Conservation (phyloP, 106 monocot species). For the Triglochin maritima region DNA sequence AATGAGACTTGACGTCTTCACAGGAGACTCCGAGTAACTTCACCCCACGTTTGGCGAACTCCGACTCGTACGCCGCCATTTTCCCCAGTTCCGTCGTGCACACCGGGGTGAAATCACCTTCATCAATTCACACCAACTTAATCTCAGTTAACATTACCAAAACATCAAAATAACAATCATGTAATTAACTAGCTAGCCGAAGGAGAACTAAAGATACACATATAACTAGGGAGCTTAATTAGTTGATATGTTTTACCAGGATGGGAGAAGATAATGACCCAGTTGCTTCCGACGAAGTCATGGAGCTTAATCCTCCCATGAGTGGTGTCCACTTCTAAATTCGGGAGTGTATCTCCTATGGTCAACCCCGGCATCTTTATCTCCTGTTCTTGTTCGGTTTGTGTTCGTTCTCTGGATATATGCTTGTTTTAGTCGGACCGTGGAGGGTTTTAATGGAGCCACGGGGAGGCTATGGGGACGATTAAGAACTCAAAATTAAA, state of each 20-base stretch:
- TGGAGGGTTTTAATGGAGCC: not conserved
- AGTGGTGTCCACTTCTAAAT: conserved; percentile 62
- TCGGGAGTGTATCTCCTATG: conserved; percentile 56
- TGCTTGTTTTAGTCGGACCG: not conserved
- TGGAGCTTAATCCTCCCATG: conserved; percentile 61
- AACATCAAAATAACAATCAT: not conserved
- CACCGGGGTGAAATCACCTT: conserved; percentile 78
- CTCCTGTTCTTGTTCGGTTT: not conserved
- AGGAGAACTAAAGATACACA: too few species aligned
- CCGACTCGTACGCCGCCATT: conserved; percentile 45
- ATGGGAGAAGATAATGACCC: conserved; percentile 78
- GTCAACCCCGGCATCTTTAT: conserved; percentile 60
- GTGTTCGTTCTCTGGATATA: not conserved
- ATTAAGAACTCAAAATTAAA: not conserved
- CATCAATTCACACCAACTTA: not conserved
- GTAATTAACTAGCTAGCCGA: too few species aligned
- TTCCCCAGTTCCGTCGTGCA: conserved; percentile 76
- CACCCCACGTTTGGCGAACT: conserved; percentile 64
- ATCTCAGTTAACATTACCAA: not conserved
- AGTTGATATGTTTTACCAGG: conserved; percentile 25
- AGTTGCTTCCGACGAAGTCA: conserved; percentile 56
- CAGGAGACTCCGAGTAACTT: conserved; percentile 74
- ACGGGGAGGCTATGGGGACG: not conserved
- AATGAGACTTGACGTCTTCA: conserved; percentile 45
- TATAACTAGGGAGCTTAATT: too few species aligned